These are phyloP conservation scores for Endocalyx cinctus DNA, from an alignment of 2,329 filamentous ascomycete species.

Conservation along the genomic window DNA sequence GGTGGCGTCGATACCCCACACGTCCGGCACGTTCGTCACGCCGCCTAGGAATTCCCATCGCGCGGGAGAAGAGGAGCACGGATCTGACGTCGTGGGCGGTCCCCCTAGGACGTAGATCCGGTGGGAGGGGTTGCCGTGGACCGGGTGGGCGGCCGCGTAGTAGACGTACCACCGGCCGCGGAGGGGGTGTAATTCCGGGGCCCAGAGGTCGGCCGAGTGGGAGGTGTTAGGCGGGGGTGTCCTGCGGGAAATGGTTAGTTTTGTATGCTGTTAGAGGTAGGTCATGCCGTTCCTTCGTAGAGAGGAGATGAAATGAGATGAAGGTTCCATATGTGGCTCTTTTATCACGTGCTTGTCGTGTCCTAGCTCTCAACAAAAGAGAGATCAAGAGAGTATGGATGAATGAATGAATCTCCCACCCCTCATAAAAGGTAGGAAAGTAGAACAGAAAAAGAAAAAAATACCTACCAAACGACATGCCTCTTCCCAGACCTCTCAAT, in stretches of 20 bases:
- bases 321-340: no score
- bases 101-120: constrained; percentile 29
- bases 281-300: no score
- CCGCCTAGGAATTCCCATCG: constrained; percentile 28
- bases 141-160: constrained; percentile 24
- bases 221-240: constrained; percentile 23
- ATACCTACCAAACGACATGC: constrained; percentile 26
- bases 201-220: constrained; percentile 28
- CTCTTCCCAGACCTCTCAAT: constrained; percentile 19
- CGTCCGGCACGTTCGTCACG: constrained; percentile 21
- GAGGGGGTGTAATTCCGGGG: constrained; percentile 27
- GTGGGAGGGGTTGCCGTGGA: constrained; percentile 25
- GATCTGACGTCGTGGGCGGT: constrained; percentile 19
- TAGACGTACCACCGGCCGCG: constrained; percentile 30
- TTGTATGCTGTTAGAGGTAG: no score
- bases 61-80: constrained; percentile 19
- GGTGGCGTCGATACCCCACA: constrained; percentile 30
- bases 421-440: no score
- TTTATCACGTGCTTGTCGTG: no score
- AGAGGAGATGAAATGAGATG: no score
- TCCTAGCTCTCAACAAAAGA: no score
- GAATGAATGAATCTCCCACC: no score
- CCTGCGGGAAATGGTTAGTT: no score
- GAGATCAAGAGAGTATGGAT: no score
- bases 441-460: not conserved